A percentile compares a stretch with the other conserved stretches of the same genome.
Evolutionary conservation across 345 rosid genomes (phyloP).

Genomic region (Murraya paniculata): DNA sequence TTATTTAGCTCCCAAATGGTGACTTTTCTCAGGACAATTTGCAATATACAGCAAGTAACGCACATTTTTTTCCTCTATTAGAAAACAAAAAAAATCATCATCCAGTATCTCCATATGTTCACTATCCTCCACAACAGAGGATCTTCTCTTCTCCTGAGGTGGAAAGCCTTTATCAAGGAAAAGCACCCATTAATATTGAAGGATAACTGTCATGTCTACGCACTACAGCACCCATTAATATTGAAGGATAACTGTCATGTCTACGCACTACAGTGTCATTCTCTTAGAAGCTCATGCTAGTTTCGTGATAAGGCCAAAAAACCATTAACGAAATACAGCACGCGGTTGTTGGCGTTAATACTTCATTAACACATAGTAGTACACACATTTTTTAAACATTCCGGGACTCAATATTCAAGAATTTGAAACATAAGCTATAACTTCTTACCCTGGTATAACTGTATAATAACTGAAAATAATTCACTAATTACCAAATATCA

Average conservation of each 20-base stretch:
- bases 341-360: background rate
- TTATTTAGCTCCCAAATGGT: background rate
- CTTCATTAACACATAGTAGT: background rate
- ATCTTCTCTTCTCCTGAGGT: background rate
- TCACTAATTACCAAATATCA: slow-evolving; percentile 2
- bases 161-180: background rate
- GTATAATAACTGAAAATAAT: background rate
- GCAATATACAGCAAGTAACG: background rate
- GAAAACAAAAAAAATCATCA: background rate
- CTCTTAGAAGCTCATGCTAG: background rate
- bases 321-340: background rate
- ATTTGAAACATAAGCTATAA: background rate
- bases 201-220: background rate
- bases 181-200: background rate
- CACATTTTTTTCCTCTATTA: background rate
- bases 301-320: background rate
- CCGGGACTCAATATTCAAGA: slow-evolving; percentile 1
- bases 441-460: background rate
- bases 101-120: background rate
- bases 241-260: background rate
- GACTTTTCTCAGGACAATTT: background rate
- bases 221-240: background rate
- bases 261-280: background rate
- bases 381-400: background rate
- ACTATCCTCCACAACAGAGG: background rate